A percentile compares a stretch with the other conserved stretches of the same genome.
Conservation (phyloP, 2,329 filamentous ascomycete species). For the Plenodomus lindquistii region DNA sequence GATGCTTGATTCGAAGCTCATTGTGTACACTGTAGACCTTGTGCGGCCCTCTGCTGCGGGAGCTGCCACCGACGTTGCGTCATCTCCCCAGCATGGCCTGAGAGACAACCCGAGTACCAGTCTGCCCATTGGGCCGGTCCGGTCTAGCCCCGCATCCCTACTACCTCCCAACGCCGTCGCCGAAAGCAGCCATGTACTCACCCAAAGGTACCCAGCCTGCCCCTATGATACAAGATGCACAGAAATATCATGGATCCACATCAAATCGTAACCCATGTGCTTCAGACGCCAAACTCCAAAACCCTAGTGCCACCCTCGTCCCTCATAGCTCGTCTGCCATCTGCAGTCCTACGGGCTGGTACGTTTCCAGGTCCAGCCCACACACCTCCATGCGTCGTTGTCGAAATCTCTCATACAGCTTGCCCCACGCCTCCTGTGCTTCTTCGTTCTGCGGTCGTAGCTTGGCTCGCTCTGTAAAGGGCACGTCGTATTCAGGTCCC, state of each 20-base stretch:
- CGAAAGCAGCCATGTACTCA: not conserved
- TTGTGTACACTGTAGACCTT: no score
- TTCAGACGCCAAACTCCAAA: no score
- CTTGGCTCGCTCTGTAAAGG: conserved; percentile 46
- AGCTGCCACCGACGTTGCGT: not conserved
- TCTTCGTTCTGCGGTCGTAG: conserved; percentile 52
- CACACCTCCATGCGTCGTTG: conserved; percentile 57
- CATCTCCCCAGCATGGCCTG: not conserved
- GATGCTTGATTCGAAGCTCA: no score
- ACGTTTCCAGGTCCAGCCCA: conserved; percentile 55
- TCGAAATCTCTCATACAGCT: conserved; percentile 54
- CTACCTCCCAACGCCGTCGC: not conserved
- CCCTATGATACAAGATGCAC: not conserved
- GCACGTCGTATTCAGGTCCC: conserved; percentile 56
- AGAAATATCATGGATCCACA: not conserved
- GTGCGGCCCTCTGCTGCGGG: not conserved
- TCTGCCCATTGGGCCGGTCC: not conserved
- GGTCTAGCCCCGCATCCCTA: not conserved
- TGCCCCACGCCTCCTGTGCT: conserved; percentile 54
- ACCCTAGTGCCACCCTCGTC: no score
- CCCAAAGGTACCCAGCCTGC: no score
- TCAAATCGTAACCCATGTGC: no score
- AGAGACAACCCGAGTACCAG: not conserved
- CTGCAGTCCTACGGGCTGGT: conserved; percentile 26
- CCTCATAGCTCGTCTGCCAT: conserved; percentile 13